These are phyloP conservation scores for Hortaea werneckii DNA, from an alignment of 2,329 filamentous ascomycete genomes.

Conservation along the genomic window DNA sequence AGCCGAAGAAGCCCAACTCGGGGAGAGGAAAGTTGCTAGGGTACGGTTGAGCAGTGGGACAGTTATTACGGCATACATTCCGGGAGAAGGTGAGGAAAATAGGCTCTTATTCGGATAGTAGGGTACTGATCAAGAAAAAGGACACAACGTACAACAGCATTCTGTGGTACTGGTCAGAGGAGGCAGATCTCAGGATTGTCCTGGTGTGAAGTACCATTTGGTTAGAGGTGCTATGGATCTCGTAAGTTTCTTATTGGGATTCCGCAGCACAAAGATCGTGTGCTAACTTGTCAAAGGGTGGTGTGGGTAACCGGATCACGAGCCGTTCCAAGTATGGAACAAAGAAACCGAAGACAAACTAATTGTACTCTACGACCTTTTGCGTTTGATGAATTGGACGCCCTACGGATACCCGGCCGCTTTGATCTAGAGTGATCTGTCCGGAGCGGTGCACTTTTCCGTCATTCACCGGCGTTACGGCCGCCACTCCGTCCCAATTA, in stretches of 20 bases:
- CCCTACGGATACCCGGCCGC: background rate
- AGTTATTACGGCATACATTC: constrained; percentile 86
- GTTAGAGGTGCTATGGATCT: constrained; percentile 87
- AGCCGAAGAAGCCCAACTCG: constrained; percentile 98
- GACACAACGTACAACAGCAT: constrained; percentile 98
- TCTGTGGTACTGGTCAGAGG: constrained; percentile 93
- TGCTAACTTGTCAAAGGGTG: constrained; percentile 50
- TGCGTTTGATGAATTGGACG: background rate
- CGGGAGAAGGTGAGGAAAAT: constrained; percentile 60
- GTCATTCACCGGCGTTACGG: no score
- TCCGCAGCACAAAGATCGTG: background rate
- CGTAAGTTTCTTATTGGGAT: constrained; percentile 47
- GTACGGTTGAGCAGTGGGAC: constrained; percentile 79
- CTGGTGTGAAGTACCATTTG: constrained; percentile 91
- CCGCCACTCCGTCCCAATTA: no score
- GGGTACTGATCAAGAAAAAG: constrained; percentile 26
- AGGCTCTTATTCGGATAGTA: background rate
- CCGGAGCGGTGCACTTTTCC: no score
- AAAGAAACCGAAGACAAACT: constrained; percentile 89
- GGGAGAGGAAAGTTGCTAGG: constrained; percentile 94
- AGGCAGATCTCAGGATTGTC: constrained; percentile 90
- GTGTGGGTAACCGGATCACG: constrained; percentile 73
- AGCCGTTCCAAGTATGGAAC: constrained; percentile 95
- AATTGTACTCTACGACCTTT: background rate
- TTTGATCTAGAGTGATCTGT: no score